Conservation (phyloP, 805 yeast species). For the Yarrowia deformans region DNA sequence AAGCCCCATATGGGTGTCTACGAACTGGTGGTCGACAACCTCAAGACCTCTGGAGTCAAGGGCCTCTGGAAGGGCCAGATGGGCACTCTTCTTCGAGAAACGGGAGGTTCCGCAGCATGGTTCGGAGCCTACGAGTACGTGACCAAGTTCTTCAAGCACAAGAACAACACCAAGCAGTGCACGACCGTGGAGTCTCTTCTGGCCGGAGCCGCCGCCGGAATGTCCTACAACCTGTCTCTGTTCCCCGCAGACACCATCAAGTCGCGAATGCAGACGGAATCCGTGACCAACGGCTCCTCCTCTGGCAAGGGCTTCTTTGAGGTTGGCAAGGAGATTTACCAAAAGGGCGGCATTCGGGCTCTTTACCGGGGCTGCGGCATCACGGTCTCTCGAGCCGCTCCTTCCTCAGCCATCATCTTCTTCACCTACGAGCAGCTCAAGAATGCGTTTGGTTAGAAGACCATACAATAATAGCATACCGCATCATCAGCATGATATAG, state of each 20-base stretch:
- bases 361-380: conserved; percentile 87
- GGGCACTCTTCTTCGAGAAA: conserved; percentile 81
- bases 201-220: conserved; percentile 89
- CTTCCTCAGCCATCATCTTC: conserved; percentile 89
- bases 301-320: conserved; percentile 49
- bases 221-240: conserved; percentile 76
- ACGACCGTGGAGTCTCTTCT: conserved; percentile 63
- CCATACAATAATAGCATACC: background rate
- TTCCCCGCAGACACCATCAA: conserved; percentile 94
- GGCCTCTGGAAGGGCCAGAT: conserved; percentile 91
- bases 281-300: conserved; percentile 51
- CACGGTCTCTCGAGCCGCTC: conserved; percentile 80
- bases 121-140: conserved; percentile 83
- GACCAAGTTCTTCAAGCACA: conserved; percentile 40
- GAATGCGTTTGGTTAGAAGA: conserved; percentile 8
- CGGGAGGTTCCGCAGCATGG: conserved; percentile 93
- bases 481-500: background rate
- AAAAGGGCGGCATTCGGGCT: conserved; percentile 67
- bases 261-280: conserved; percentile 77
- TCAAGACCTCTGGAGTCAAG: conserved; percentile 60
- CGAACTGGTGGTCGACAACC: conserved; percentile 55
- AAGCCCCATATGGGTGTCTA: conserved; percentile 43
- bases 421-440: conserved; percentile 67
- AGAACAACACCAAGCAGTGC: conserved; percentile 44
- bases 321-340: conserved; percentile 55